Conservation (phyloP, 2,329 filamentous ascomycete genomes). For the Hypoxylon sp. region DNA sequence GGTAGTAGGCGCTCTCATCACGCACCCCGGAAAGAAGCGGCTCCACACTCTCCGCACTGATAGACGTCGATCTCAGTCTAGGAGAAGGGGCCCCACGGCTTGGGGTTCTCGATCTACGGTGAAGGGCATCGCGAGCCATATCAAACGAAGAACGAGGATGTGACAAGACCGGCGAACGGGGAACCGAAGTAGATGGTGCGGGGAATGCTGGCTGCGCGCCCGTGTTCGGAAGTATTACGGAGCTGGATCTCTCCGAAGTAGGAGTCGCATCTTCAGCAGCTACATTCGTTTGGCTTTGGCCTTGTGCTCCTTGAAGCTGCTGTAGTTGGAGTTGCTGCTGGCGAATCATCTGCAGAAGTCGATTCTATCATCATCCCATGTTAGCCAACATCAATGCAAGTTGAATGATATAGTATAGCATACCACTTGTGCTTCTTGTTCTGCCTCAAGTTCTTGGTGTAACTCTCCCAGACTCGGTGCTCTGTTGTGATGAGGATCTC, state of each 20-base stretch:
- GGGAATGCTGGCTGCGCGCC: conserved; percentile 56
- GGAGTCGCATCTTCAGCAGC: conserved; percentile 67
- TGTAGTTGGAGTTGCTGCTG: conserved; percentile 80
- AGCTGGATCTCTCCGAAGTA: conserved; percentile 61
- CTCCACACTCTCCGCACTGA: conserved; percentile 72
- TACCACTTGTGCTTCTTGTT: conserved; percentile 84
- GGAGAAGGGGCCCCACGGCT: conserved; percentile 70
- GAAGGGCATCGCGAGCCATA: conserved; percentile 68
- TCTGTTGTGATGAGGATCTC: conserved; percentile 75
- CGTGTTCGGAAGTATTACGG: conserved; percentile 56
- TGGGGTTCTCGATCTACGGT: conserved; percentile 71
- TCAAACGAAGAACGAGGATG: conserved; percentile 73
- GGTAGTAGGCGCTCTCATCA: conserved; percentile 84
- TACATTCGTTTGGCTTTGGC: conserved; percentile 60
- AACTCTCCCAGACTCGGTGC: conserved; percentile 81
- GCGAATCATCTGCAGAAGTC: conserved; percentile 82
- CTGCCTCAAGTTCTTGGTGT: conserved; percentile 83
- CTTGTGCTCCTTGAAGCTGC: conserved; percentile 67
- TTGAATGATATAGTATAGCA: conserved; percentile 48
- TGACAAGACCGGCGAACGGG: conserved; percentile 66
- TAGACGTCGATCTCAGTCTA: conserved; percentile 70
- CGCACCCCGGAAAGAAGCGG: conserved; percentile 72
- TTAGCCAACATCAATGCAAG: conserved; percentile 18
- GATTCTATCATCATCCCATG: conserved; percentile 68
- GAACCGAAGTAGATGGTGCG: conserved; percentile 61